Evolutionary conservation across 2,329 filamentous ascomycete species (phyloP).

Genomic region (Microdochium nivale): DNA sequence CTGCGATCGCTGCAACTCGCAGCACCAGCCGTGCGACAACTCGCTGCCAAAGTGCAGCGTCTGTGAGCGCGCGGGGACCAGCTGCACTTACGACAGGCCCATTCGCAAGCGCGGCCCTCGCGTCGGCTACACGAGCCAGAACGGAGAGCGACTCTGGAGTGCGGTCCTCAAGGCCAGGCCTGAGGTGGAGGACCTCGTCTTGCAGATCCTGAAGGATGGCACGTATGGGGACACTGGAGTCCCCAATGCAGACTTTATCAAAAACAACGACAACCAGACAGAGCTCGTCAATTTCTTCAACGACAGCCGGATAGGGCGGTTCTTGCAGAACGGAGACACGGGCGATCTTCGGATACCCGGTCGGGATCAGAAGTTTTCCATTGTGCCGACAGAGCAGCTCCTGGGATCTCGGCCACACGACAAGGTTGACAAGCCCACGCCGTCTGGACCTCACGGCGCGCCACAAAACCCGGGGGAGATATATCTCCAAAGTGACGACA

Average conservation of each 20-base stretch:
- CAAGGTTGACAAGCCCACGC: slow-evolving; percentile 6
- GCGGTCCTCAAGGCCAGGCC: slow-evolving; percentile 21
- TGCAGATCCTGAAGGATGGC: slow-evolving; percentile 18
- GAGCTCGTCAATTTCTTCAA: slow-evolving; percentile 22
- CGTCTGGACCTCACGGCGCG: slow-evolving; percentile 20
- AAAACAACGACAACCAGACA: slow-evolving; percentile 22
- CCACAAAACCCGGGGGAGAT: slow-evolving; percentile 23
- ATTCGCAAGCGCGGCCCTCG: slow-evolving; percentile 22
- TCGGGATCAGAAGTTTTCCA: slow-evolving; percentile 12
- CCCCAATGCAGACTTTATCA: slow-evolving; percentile 20
- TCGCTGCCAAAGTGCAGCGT: slow-evolving; percentile 35
- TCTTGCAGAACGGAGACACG: slow-evolving; percentile 18
- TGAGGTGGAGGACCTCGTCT: slow-evolving; percentile 20
- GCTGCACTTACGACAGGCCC: slow-evolving; percentile 24
- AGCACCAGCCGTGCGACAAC: slow-evolving; percentile 40
- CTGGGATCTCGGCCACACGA: background rate
- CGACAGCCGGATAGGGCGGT: slow-evolving; percentile 21
- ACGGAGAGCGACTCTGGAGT: slow-evolving; percentile 22
- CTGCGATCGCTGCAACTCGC: slow-evolving; percentile 37
- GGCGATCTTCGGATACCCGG: slow-evolving; percentile 17
- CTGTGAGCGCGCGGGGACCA: slow-evolving; percentile 26
- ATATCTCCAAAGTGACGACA: slow-evolving; percentile 21
- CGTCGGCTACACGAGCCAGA: slow-evolving; percentile 24
- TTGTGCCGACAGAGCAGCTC: background rate
- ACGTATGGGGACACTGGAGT: slow-evolving; percentile 19